Conservation (phyloP, 2,329 filamentous ascomycete species). For the Ceratocystis lukuohia region DNA sequence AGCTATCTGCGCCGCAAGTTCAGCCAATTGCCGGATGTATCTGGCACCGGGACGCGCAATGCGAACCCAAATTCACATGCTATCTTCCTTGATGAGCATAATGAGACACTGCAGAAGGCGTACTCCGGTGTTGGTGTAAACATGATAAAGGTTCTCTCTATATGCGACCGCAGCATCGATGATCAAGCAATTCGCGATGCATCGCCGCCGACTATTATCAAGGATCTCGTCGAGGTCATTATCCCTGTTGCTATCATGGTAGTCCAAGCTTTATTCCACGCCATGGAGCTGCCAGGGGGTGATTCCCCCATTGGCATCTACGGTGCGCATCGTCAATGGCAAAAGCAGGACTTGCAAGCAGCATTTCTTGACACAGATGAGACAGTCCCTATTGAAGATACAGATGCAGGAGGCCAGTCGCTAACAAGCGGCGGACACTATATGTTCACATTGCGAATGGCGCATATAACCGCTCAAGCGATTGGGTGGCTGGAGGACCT, state of each 20-base stretch:
- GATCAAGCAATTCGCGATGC: too few species aligned
- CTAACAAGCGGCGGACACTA: background rate
- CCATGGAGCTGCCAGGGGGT: background rate
- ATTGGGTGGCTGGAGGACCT: too few species aligned
- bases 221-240: background rate
- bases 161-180: background rate
- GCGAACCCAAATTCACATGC: background rate
- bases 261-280: slow-evolving; percentile 1
- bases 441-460: background rate
- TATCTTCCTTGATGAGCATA: background rate
- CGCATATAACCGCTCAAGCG: background rate
- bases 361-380: background rate
- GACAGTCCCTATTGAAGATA: background rate
- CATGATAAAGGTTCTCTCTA: background rate
- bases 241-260: slow-evolving; percentile 15
- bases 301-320: too few species aligned
- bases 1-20: slow-evolving; percentile 16
- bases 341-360: too few species aligned
- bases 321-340: too few species aligned
- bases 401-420: background rate
- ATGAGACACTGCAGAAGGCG: slow-evolving; percentile 9
- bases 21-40: background rate
- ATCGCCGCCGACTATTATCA: too few species aligned
- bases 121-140: slow-evolving; percentile 5
- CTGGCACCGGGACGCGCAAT: background rate